Percentiles rank a stretch among this genome's conserved stretches.
phyloP scores from a whole-genome alignment of 345 rosid genomes.

The Kandelia obovata region DNA sequence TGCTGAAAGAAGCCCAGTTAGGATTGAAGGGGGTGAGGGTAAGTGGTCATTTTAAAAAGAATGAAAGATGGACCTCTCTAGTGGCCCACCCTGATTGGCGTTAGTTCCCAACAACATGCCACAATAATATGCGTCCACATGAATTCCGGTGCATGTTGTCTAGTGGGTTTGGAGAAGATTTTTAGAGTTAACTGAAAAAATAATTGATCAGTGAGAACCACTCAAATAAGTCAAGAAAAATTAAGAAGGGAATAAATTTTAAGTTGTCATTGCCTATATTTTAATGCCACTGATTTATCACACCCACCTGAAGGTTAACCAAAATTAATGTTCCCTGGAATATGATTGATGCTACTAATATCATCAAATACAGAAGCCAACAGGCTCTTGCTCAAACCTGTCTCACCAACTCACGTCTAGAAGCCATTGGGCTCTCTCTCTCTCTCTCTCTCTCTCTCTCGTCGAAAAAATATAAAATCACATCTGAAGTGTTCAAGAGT shows the following conservation, averaged over 20 bases:
- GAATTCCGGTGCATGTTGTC: slow-evolving; percentile 38
- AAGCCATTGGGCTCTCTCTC: slow-evolving; percentile 46
- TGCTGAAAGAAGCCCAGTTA: not conserved
- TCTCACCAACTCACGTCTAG: slow-evolving; percentile 99
- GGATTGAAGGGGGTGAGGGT: not conserved
- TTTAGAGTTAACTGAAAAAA: slow-evolving; percentile 34
- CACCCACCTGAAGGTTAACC: slow-evolving; percentile 52
- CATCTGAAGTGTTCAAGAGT: slow-evolving; percentile 30
- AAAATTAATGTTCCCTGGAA: slow-evolving; percentile 23
- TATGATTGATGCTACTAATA: slow-evolving; percentile 28
- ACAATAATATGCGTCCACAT: slow-evolving; percentile 9
- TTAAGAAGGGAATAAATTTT: slow-evolving; percentile 14
- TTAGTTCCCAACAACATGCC: slow-evolving; percentile 41
- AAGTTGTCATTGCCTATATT: slow-evolving; percentile 19
- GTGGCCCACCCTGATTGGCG: slow-evolving; percentile 26
- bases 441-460: slow-evolving; percentile 14
- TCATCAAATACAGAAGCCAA: slow-evolving; percentile 47
- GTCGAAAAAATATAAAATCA: slow-evolving; percentile 59
- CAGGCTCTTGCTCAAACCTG: slow-evolving; percentile 70
- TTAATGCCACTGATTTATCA: slow-evolving; percentile 29
- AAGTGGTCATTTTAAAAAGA: not conserved
- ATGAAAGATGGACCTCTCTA: slow-evolving; percentile 6
- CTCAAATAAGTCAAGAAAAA: not conserved
- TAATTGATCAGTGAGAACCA: slow-evolving; percentile 11
- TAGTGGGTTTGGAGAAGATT: slow-evolving; percentile 35